Base-by-base conservation (phyloP, 352 stramenopile species). In the Pythium utonaiense region DNA sequence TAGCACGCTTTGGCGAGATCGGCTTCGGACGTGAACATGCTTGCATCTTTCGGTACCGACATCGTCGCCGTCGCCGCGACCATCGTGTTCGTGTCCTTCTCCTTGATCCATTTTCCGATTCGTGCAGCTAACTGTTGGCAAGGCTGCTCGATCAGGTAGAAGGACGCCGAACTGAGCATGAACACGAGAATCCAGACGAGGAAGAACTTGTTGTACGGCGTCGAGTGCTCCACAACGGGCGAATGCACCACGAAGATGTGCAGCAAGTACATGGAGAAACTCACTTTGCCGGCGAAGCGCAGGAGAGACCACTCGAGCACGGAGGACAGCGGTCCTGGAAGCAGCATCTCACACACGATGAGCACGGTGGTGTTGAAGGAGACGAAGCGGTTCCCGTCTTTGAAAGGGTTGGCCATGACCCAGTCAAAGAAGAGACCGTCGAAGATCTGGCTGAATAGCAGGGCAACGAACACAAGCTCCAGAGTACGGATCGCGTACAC, bases 181-280 rank as follows among this genome's bases (percentile, higher is more conserved):
- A 59, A 54, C 14, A 61, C 52, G 13, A 67, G 19, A 5, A 21
- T 49, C 56, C 45, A 57, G 25, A 52, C 25, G 21, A 34, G 6
- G 13, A 44, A 31, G 24, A 60, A 51, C 7, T 25, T 21, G 31
- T 66, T 40, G 50, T 60, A 59, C 50, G 27, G 60, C 2, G 8
- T 12, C 16, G 10, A 1, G 1, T 17, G 24, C 9, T 25, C 22
- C 5, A 66, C 21, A 19, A n/a, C 49, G 10, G 28, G 5, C 17
- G 16, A 52, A 57, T 66, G 74, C 14, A 78, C 49, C 14, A 78
- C 60, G 48, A 74, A 80, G 28, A 36, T 69, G 62, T 80, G 73
- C 16, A 80, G 59, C 42, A 80, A 38, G 41, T 80, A 80, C 48
- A 78, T 70, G 0, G 73, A 81, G 53, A 71, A 81, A 38, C 70